Percentiles rank a stretch among this genome's conserved stretches.
phyloP scores from a whole-genome alignment of 192 early-diverging fungal genomes.

The Entophlyctis luteolus region DNA sequence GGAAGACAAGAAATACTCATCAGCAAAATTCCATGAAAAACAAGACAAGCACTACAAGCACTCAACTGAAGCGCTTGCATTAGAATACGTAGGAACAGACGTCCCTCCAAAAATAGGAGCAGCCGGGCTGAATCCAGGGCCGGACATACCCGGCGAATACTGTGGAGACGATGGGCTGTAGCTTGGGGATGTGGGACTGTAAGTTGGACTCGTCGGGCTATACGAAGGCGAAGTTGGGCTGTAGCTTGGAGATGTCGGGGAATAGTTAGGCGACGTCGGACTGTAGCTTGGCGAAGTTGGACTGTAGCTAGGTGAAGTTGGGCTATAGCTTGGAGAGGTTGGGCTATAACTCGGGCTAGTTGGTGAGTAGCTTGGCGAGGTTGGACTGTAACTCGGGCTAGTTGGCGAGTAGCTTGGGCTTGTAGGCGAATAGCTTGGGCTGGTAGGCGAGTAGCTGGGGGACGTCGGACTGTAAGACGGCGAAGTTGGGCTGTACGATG shows the following conservation, averaged over 20 bases:
- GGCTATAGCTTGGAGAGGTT: slow-evolving; percentile 57
- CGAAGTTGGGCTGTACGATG: slow-evolving; percentile 62
- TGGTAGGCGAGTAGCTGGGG: slow-evolving; percentile 69
- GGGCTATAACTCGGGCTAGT: slow-evolving; percentile 62
- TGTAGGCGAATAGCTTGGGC: slow-evolving; percentile 57
- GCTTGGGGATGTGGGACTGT: slow-evolving; percentile 40
- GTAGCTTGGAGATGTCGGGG: slow-evolving; percentile 62
- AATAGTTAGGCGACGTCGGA: slow-evolving; percentile 65
- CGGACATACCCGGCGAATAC: no score
- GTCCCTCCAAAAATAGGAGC: slow-evolving; percentile 45
- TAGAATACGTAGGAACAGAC: slow-evolving; percentile 58
- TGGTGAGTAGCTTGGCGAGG: slow-evolving; percentile 22
- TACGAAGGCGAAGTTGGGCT: slow-evolving; percentile 71
- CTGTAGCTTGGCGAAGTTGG: slow-evolving; percentile 58
- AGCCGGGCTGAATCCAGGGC: slow-evolving; percentile 49
- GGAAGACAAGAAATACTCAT: slow-evolving; percentile 32
- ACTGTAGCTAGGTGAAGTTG: slow-evolving; percentile 52
- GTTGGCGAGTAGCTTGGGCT: slow-evolving; percentile 75
- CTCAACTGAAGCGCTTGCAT: slow-evolving; percentile 29
- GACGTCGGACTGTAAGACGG: slow-evolving; percentile 76
- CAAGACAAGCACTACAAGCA: slow-evolving; percentile 1
- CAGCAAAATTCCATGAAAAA: slow-evolving; percentile 15
- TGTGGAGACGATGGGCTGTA: slow-evolving; percentile 53
- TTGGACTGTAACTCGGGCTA: slow-evolving; percentile 51
- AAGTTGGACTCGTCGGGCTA: slow-evolving; percentile 16